A percentile compares a stretch with the other conserved stretches of the same genome.
phyloP scores from a whole-genome alignment of 2,329 filamentous ascomycete genomes.

The Dendryphion nanum region DNA sequence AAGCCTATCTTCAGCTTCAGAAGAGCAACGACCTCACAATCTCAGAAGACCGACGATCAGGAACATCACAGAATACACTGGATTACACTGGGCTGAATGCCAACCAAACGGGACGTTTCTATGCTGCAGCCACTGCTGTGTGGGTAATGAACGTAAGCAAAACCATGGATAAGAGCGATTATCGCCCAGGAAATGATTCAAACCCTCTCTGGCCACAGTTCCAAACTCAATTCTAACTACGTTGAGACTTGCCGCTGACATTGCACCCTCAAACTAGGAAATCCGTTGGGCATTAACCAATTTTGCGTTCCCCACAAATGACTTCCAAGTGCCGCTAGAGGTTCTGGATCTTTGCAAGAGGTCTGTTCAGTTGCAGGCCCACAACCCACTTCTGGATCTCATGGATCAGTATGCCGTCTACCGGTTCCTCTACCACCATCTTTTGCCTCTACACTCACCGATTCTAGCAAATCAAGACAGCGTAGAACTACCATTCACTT shows the following conservation, averaged over 20 bases:
- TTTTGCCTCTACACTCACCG: slow-evolving; percentile 16
- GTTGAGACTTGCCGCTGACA: neutral
- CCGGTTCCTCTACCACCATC: slow-evolving; percentile 23
- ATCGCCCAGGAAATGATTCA: no score
- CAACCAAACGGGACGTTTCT: slow-evolving; percentile 21
- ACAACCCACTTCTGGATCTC: slow-evolving; percentile 13
- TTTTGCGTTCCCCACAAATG: slow-evolving; percentile 7
- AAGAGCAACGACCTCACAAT: slow-evolving; percentile 7
- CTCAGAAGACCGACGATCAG: slow-evolving; percentile 3
- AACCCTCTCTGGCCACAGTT: no score
- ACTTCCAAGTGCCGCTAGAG: slow-evolving; percentile 5
- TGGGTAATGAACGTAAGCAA: slow-evolving; percentile 26
- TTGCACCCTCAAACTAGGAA: no score
- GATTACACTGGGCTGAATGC: slow-evolving; percentile 12
- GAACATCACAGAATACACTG: slow-evolving; percentile 4
- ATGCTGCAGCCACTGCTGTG: slow-evolving; percentile 16
- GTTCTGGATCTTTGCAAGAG: slow-evolving; percentile 7
- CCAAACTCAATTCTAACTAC: neutral
- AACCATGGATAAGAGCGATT: no score
- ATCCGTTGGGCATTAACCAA: slow-evolving; percentile 22
- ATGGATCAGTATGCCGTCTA: slow-evolving; percentile 19
- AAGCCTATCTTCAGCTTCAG: slow-evolving; percentile 4
- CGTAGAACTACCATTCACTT: slow-evolving; percentile 18
- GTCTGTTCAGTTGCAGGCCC: slow-evolving; percentile 2
- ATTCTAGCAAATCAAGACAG: slow-evolving; percentile 14